Base-by-base conservation (phyloP, 2,329 filamentous ascomycete genomes). In the Aspergillus sp. region DNA sequence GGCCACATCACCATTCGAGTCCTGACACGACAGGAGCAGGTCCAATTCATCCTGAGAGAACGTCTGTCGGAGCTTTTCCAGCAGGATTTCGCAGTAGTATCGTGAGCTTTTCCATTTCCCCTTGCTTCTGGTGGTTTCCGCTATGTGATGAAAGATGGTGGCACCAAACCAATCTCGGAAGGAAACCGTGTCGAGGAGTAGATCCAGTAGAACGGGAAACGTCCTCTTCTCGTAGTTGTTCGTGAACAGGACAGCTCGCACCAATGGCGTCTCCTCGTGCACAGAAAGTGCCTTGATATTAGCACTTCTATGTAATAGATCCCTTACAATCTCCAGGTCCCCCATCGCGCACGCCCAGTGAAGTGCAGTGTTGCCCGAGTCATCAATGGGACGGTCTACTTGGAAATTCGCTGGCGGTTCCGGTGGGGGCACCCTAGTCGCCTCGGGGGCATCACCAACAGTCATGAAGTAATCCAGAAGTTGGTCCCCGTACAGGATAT, bases 331-430 rank as follows among this genome's bases (percentile, higher is more conserved):
- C 42, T 91, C 86, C 29, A 96, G 75, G 56, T 97, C 93, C 48
- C 93, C 93, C 91, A 98, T 98, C 27, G 93, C 88, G 45, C 88
- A 89, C 12, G 90, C 93, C 93, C 93, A 98, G 64, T 98, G 93
- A 55, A 98, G 78, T 4, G 91, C 90, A 2, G 89, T 94, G 61
- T 97, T 90, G 7, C 85, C 84, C 58, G 94, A 89, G 39, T 89
- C 86, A 64, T 98, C 93, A 52, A 98, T 96, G n/a, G 84, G 77
- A 65, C 88, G 86, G 67, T 98, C 86, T 4, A 94, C 83, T 61
- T 94, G 84, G 59, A 95, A 94, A 63, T 88, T 85, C 32, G 82
- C 74, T 0, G 93, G 93, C 2, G 91, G 90, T 50, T 88, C 81
- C 1, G 89, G 90, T n/a, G 77, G 73, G 38, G 71, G 67, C 28